Evolutionary conservation across 495 filamentous ascomycete genomes (phyloP).

Genomic region (Penicillium fimorum): DNA sequence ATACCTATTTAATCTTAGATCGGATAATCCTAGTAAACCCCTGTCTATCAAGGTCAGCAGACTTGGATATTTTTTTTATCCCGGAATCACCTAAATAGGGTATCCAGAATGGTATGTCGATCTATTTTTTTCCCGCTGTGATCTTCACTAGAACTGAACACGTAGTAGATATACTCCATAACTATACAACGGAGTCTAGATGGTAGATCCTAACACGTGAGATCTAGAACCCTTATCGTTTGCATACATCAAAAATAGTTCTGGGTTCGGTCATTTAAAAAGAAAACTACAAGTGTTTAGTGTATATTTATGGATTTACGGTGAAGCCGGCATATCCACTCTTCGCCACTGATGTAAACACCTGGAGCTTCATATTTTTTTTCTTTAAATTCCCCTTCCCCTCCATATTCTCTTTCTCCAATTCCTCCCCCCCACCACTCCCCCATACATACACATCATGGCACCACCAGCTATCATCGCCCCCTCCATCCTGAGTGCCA

Average conservation of each 20-base stretch:
- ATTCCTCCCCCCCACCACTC: not conserved
- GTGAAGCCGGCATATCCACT: conserved; percentile 25
- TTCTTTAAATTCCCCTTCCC: conserved; percentile 4
- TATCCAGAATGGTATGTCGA: conserved; percentile 14
- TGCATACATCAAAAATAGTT: not conserved
- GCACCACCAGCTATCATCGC: conserved; percentile 89
- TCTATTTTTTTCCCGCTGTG: no score
- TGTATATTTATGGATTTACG: conserved; percentile 5
- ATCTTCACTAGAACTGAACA: no score
- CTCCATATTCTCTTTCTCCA: conserved; percentile 4
- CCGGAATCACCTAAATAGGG: conserved; percentile 25
- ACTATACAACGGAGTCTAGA: no score
- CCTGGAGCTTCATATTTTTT: conserved; percentile 6
- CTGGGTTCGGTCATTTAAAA: no score
- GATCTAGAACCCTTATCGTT: conserved; percentile 27
- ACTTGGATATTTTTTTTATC: conserved; percentile 18
- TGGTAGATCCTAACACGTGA: conserved; percentile 23
- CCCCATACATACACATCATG: conserved; percentile 46
- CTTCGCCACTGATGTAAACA: conserved; percentile 32
- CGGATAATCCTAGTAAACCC: conserved; percentile 4
- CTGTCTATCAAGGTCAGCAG: conserved; percentile 25
- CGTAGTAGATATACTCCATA: no score
- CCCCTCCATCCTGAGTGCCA: conserved; percentile 93
- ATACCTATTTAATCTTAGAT: conserved; percentile 24
- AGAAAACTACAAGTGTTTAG: no score